These are phyloP conservation scores for Penicillium crystallinum DNA, from an alignment of 495 filamentous ascomycete species.

Conservation along the genomic window DNA sequence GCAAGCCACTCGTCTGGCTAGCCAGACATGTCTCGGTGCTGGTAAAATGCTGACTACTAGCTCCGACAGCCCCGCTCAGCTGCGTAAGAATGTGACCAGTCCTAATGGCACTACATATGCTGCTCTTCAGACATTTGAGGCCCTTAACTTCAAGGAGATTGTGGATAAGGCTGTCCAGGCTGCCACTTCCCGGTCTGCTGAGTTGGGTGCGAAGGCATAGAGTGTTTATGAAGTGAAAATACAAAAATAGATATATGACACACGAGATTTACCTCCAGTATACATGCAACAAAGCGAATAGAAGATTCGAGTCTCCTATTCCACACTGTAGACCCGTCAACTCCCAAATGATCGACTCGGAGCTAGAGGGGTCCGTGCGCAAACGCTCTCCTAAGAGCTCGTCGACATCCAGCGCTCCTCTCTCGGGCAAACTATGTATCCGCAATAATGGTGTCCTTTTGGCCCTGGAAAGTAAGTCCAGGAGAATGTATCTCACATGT, in stretches of 20 bases:
- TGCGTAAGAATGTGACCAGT: constrained; percentile 43
- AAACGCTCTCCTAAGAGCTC: background rate
- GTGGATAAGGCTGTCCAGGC: constrained; percentile 39
- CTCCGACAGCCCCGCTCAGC: constrained; percentile 29
- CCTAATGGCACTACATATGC: constrained; percentile 41
- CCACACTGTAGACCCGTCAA: background rate
- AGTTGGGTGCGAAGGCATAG: constrained; percentile 20
- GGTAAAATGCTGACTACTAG: constrained; percentile 39
- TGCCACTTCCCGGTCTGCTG: constrained; percentile 32
- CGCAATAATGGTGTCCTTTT: constrained; percentile 67
- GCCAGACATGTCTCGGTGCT: constrained; percentile 40
- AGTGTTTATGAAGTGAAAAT: background rate
- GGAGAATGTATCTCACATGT: background rate
- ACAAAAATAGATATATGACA: background rate
- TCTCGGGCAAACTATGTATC: background rate
- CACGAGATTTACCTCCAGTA: too few species aligned
- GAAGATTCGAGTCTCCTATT: background rate
- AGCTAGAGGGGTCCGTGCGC: background rate
- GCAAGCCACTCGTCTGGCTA: constrained; percentile 36
- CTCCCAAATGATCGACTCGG: background rate
- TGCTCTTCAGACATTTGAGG: constrained; percentile 35
- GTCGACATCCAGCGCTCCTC: background rate
- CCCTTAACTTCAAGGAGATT: constrained; percentile 28
- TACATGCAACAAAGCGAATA: background rate
- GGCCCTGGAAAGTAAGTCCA: constrained; percentile 66